Evolutionary conservation across 441 rosid species (phyloP), one percentile per base, ranked within the genome.

Genomic region (Kokia cookei): DNA sequence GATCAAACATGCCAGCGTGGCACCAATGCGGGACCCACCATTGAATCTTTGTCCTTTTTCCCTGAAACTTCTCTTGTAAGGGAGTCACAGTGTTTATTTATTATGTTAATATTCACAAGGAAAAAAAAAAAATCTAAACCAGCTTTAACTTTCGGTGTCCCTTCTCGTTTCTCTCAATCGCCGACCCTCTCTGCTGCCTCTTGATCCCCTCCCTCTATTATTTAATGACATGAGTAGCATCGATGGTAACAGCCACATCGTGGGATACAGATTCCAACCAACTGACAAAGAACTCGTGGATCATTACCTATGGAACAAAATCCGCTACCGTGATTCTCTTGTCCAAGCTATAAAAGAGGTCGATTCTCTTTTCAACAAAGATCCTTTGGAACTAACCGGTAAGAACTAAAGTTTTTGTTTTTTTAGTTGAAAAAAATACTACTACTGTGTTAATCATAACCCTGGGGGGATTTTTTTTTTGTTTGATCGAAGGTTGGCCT

Each of bases 181-280:
- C 37, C 47, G 47, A 2, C 48, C 24, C 22, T 8, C 17, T 32
- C 7, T 32, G 37, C 4, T 14, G 22, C 5, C 43, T 14, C 40
- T 59, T 13, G 40, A 59, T 27, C 40, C 13, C 64, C 5, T 59
- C 64, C 51, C 12, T 35, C 65, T 32, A 12, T 61, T 63, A 63
- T n/a, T 26, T 37, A 3, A 37, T 37, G 15, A 32, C 45, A 63
- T 63, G 67, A 17, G 13, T 35, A 55, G 3, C 74, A 45, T 60
- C 19, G 13, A n/a, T 17, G 14, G 4, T 12, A 32, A 32, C 67
- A 62, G 47, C 67, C 14, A 35, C 61, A 3, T 27, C 4, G 73
- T 81, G 65, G 85, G 85, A n/a, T 61, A 59, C 75, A 65, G 85
- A 72, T 82, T 79, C 81, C 81, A 69, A 13, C 85, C 85, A 13